These are phyloP conservation scores for Draba incana DNA, from an alignment of 345 rosid species.

Conservation along the genomic window DNA sequence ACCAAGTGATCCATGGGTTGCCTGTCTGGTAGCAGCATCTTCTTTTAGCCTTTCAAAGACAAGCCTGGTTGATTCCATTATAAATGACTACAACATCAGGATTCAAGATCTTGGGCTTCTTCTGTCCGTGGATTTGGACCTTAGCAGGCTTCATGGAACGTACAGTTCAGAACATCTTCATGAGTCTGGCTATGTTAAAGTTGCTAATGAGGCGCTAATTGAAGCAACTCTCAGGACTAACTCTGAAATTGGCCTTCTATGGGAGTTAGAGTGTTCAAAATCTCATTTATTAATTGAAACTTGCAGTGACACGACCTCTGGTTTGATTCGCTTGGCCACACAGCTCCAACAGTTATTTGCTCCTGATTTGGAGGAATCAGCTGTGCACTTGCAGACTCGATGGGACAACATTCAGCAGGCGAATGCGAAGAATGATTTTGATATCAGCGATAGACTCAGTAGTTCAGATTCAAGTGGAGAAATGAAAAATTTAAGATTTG, in stretches of 20 bases:
- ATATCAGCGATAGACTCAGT: slow-evolving; percentile 41
- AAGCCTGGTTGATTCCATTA: slow-evolving; percentile 44
- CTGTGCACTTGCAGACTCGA: slow-evolving; percentile 82
- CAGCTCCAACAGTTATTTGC: slow-evolving; percentile 88
- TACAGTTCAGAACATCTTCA: slow-evolving; percentile 68
- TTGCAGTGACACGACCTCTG: slow-evolving; percentile 85
- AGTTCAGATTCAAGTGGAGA: slow-evolving; percentile 51
- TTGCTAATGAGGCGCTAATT: slow-evolving; percentile 72
- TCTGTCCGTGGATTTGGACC: slow-evolving; percentile 55
- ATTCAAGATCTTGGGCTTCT: slow-evolving; percentile 90
- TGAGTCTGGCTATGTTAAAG: slow-evolving; percentile 72
- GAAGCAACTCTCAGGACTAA: slow-evolving; percentile 66
- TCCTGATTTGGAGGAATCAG: slow-evolving; percentile 88
- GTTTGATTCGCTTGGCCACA: slow-evolving; percentile 68
- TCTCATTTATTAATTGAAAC: slow-evolving; percentile 70
- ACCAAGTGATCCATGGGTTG: slow-evolving; percentile 50
- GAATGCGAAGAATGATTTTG: slow-evolving; percentile 49
- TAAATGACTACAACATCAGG: slow-evolving; percentile 61
- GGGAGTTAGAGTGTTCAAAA: slow-evolving; percentile 82
- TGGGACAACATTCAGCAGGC: slow-evolving; percentile 69
- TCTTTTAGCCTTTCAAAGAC: slow-evolving; percentile 61
- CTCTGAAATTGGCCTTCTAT: slow-evolving; percentile 58
- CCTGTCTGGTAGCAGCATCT: slow-evolving; percentile 90
- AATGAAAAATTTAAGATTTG: slow-evolving; percentile 41
- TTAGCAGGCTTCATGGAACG: slow-evolving; percentile 52